Base-by-base conservation (phyloP, 2,329 filamentous ascomycete species). In the Dryadomyces quercus-mongolicae region DNA sequence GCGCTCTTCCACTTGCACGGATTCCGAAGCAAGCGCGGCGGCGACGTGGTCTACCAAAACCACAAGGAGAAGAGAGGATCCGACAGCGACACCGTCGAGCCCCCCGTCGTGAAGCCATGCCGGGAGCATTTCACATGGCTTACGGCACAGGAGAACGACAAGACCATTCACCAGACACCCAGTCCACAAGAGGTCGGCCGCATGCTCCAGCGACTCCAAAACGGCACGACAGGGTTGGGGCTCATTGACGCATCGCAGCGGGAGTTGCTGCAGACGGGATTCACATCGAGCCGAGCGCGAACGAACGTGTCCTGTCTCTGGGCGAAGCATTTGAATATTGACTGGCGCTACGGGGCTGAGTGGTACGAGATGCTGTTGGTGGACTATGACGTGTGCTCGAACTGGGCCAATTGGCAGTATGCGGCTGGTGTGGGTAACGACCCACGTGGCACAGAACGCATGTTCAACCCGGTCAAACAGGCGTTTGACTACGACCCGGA, bases 401-500 rank as follows among this genome's bases (percentile, higher is more conserved):
- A 91, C 60, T 92, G 86, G 86, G 82, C 82, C 10, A 90, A 89
- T 62, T 91, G 86, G 87, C 86, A 90, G 65, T 92, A 92, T 57
- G 80, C 88, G 0, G 77, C 86, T 0, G 87, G 87, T 0, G 85
- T 92, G 0, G 87, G 88, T 8, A 91, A 90, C 59, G 86, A 92
- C 60, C 87, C 86, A 0, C 72, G 86, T 21, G 81, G 82, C 7
- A 79, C 85, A 6, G 78, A 79, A 0, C 74, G 87, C n/a, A 78
- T 86, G 15, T 91, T 91, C 73, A 92, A 92, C 62, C 86, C 86
- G 0, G 81, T 92, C 50, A 91, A 91, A 65, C 87, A 92, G 65
- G 84, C 82, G 0, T 79, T 86, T 46, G 85, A 90, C 59, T 91
- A 92, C 62, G 87, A 92, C 63, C 74, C 75, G 2, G 70, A 81